Conservation (phyloP, 1,284 basidiomycete genomes). For the Ganoderma lingzhi region DNA sequence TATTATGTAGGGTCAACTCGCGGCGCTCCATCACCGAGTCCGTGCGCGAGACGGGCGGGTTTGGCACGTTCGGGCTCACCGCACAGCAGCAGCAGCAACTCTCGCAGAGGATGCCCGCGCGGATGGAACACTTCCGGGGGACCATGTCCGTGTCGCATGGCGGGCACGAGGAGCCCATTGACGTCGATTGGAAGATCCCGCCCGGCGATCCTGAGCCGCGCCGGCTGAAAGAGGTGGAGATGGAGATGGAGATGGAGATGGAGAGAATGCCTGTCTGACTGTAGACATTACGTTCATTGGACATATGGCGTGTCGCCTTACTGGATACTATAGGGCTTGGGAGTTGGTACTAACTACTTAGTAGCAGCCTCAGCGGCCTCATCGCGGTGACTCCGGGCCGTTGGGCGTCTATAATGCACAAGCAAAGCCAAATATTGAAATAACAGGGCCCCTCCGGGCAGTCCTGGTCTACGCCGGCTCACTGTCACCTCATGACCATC, state of each 20-base stretch:
- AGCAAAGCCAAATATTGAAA: too few species aligned
- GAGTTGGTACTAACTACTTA: too few species aligned
- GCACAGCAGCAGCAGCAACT: constrained; percentile 1
- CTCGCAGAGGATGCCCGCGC: not conserved
- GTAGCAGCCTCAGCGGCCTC: too few species aligned
- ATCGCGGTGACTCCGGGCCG: too few species aligned
- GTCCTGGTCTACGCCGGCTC: too few species aligned
- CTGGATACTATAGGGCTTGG: too few species aligned
- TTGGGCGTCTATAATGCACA: too few species aligned
- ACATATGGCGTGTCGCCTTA: too few species aligned
- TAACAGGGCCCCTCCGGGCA: too few species aligned
- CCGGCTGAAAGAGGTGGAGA: not conserved
- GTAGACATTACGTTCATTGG: too few species aligned
- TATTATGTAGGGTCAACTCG: not conserved
- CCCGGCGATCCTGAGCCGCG: not conserved
- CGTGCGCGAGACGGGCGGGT: not conserved
- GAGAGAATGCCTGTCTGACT: not conserved
- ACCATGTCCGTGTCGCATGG: not conserved
- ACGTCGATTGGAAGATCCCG: constrained; percentile 1
- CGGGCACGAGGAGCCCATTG: not conserved
- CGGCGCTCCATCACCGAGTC: not conserved
- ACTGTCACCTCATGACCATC: too few species aligned
- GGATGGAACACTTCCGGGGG: not conserved
- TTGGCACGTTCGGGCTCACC: constrained; percentile 8
- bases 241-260: not conserved